Base-by-base conservation (phyloP, 495 filamentous ascomycete genomes). In the Ascobolus immersus region DNA sequence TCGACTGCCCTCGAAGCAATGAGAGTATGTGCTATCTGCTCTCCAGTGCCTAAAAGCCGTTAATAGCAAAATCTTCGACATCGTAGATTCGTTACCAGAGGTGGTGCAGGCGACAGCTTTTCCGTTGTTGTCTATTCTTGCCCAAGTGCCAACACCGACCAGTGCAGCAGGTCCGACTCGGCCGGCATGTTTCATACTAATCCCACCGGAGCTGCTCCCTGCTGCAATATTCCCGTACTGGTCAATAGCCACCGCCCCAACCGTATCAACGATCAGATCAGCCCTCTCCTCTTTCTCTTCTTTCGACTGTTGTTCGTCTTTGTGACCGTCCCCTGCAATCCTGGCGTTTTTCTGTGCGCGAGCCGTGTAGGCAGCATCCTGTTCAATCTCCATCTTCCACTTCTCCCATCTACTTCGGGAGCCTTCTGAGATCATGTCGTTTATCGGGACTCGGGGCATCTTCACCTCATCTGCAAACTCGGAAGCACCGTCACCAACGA, bases 161-260 rank as follows among this genome's bases (percentile, higher is more conserved):
- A 96, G 59, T 5, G 86, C 86, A 15, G 86, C 86, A 21, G 86
- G 86, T 2, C 86, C 86, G 44, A 90, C 62, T 27, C 86, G 70
- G 17, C 86, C 86, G 29, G 67, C 63, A 53, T 86, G 80, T 44
- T 96, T 96, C 81, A 96, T 91, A 11, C 89, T 89, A 41, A 94
- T 94, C 5, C 86, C 86, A n/a, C 86, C 86, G 29, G 86, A 96
- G 5, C 86, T 94, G 2, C 89, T 90, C n/a, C 77, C 86, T 6
- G 84, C 86, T 4, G 86, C 89, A 47, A 96, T 91, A 30, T 74
- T 72, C 13, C 86, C 86, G 24, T 59, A 67, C 15, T 57, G 56
- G 44, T 96, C 86, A 38, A 96, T 66, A 26, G 81, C 89, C 42
- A 96, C 86, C 13, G 79, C 89, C 6, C 86, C 86, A 22, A 96